phyloP scores from a whole-genome alignment of 1,284 basidiomycete genomes.

The Irpex rosettiformis region DNA sequence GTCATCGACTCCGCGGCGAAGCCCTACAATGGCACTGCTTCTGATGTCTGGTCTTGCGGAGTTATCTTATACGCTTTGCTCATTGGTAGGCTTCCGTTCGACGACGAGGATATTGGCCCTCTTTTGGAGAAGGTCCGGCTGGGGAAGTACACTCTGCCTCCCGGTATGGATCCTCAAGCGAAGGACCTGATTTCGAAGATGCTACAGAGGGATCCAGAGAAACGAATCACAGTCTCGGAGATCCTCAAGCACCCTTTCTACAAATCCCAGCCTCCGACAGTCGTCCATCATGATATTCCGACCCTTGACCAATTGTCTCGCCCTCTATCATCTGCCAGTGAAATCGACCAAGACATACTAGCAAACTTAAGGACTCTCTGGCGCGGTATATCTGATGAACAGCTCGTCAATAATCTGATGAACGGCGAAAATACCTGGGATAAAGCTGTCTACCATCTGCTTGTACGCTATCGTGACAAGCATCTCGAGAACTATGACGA shows the following conservation, averaged over 20 bases:
- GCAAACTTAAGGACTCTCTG: constrained; percentile 90
- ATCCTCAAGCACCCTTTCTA: constrained; percentile 92
- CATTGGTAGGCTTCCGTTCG: constrained; percentile 91
- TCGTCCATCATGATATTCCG: constrained; percentile 51
- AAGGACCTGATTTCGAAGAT: constrained; percentile 84
- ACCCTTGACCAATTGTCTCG: constrained; percentile 65
- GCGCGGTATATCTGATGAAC: constrained; percentile 71
- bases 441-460: constrained; percentile 87
- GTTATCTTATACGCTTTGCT: constrained; percentile 93
- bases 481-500: constrained; percentile 69
- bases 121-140: constrained; percentile 83
- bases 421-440: constrained; percentile 79
- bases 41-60: constrained; percentile 99
- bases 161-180: constrained; percentile 73
- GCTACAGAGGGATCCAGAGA: constrained; percentile 81
- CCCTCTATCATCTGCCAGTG: constrained; percentile 55
- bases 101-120: constrained; percentile 77
- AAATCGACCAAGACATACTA: constrained; percentile 89
- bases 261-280: constrained; percentile 56
- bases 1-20: constrained; percentile 68
- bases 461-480: constrained; percentile 74
- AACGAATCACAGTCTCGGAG: constrained; percentile 86
- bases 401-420: constrained; percentile 67
- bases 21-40: constrained; percentile 85
- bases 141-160: constrained; percentile 84